These are phyloP conservation scores for Sphagnum tenellum DNA, from an alignment of 225 moss, liverwort and hornwort genomes.

Conservation along the genomic window DNA sequence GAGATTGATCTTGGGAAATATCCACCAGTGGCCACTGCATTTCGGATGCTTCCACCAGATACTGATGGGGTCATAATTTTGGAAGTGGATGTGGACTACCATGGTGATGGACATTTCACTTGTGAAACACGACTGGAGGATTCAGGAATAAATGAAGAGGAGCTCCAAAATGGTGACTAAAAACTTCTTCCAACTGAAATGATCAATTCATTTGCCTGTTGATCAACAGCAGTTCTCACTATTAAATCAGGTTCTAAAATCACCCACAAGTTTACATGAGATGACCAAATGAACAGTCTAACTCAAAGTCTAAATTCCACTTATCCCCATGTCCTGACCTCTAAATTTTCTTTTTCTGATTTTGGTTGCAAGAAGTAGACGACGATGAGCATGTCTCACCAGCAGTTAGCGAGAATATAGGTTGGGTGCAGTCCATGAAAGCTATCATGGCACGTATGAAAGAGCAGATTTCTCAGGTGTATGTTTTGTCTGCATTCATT, in stretches of 20 bases:
- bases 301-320: too few relatives aligned
- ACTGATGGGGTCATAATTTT: constrained; percentile 33
- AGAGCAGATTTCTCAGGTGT: constrained; percentile 87
- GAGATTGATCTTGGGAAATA: constrained; percentile 43
- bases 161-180: too few relatives aligned
- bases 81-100: constrained; percentile 43
- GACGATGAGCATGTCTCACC: too few relatives aligned
- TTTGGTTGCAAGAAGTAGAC: too few relatives aligned
- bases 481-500: constrained; percentile 4
- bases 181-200: too few relatives aligned
- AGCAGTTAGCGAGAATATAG: constrained; percentile 13
- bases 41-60: constrained; percentile 20
- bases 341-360: too few relatives aligned
- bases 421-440: constrained; percentile 75
- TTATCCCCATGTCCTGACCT: too few relatives aligned
- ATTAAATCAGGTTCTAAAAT: too few relatives aligned
- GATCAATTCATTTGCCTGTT: too few relatives aligned
- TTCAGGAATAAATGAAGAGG: neutral
- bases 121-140: constrained; percentile 40
- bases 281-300: too few relatives aligned
- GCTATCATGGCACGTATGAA: constrained; percentile 74
- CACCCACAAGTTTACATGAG: too few relatives aligned
- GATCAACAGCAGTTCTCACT: too few relatives aligned
- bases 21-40: constrained; percentile 30
- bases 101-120: constrained; percentile 38